A percentile compares a stretch with the other conserved stretches of the same genome.
phyloP scores from a whole-genome alignment of 2,329 filamentous ascomycete genomes.

The Triangularia verruculosa region DNA sequence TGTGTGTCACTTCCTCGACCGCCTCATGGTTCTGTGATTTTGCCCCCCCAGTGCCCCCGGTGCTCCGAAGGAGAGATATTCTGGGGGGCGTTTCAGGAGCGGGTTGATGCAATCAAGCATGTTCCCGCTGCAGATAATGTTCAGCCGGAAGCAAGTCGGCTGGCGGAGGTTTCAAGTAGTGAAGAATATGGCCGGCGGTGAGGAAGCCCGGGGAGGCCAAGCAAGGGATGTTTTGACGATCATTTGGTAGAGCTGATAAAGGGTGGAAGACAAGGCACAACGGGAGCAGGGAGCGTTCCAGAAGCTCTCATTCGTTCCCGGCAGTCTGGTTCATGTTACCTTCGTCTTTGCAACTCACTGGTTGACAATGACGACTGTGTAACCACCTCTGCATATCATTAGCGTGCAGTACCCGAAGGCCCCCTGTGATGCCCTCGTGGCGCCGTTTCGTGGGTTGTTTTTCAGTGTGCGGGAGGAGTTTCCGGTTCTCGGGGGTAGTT shows the following conservation, averaged over 20 bases:
- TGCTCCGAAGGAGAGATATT: too few species aligned
- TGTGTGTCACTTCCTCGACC: too few species aligned
- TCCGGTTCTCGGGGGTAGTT: not conserved
- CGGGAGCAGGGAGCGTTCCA: not conserved
- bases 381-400: not conserved
- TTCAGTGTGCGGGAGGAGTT: not conserved
- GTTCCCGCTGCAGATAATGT: too few species aligned
- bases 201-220: not conserved
- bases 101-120: too few species aligned
- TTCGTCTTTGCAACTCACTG: not conserved
- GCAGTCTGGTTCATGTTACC: not conserved
- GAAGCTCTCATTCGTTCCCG: not conserved
- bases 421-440: not conserved
- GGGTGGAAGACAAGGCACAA: not conserved
- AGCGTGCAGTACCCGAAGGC: not conserved
- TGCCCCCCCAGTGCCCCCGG: too few species aligned
- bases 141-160: not conserved
- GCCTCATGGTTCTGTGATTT: too few species aligned
- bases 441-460: not conserved
- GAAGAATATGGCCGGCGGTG: not conserved
- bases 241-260: not conserved
- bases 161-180: too few species aligned
- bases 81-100: too few species aligned
- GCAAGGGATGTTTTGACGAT: not conserved
- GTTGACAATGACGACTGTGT: not conserved